Evolutionary conservation across 176 grass and related monocot species (phyloP).

Genomic region (Sorghum bicolor): Sorghum_bicolor_NCBIv3 NC_012870.2:1820001-1820500

Average conservation of each 20-base stretch:
- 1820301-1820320: neutral
- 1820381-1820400: neutral
- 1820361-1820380: too few species aligned
- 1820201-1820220: neutral
- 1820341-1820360: neutral
- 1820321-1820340: neutral
- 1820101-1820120: neutral
- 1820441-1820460: neutral
- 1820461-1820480: neutral
- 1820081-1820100: neutral
- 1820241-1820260: neutral
- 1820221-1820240: neutral
- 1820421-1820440: neutral
- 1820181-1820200: neutral
- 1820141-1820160: neutral
- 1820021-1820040: constrained; percentile 1
- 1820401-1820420: neutral
- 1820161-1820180: neutral
- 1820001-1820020: constrained; percentile 7
- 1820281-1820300: neutral
- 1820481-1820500: neutral
- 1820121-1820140: neutral
- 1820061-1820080: neutral
- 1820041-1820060: neutral
- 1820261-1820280: neutral